Base-by-base conservation (phyloP, 73 alveolate species). In the Breviolum minutum region DNA sequence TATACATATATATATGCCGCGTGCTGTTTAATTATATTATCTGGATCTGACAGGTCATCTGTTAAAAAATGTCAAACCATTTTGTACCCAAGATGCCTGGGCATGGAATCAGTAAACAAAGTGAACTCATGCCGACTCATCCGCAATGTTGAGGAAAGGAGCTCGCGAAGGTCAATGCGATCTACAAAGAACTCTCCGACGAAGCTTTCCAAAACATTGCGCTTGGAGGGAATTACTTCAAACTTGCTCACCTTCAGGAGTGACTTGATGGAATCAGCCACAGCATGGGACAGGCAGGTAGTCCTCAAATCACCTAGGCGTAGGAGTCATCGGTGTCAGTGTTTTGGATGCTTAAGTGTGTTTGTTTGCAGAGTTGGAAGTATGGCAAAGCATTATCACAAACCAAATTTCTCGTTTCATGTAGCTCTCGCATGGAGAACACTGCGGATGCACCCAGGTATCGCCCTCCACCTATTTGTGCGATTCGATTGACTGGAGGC, bases 201-300 rank as follows among this genome's bases (percentile, higher is more conserved):
- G 81, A 92, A 62, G 98, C 98, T 14, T 92, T 92, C 73, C 73
- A 48, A 62, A 92, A 76, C 98, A 92, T 76, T 27, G 98, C 98
- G 16, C 98, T 92, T 92, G 98, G 98, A n/a, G 98, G 98, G 90
- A 92, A 66, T 40, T 92, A 74, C 48, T 74, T 92, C 90, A 80
- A 32, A 19, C 81, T 92, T 3, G 98, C 98, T 22, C 90, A 76
- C 26, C 17, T 92, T 90, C 27, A 61, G 30, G 81, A 73, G 89
- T 63, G n/a, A 17, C 94, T 63, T 86, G 94, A 3, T 19, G 54
- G 54, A 0, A 40, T 40, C 54, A 40, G 54, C 54, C 54, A 40
- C 54, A 40, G 54, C 77, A 40, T 40, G 54, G 54, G 54, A 40
- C 54, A 40, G 54, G 54, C 54, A 40, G 54, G 0, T 40, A 40